A percentile compares a stretch with the other conserved stretches of the same genome.
Conservation (phyloP, 345 rosid species). For the Acer saccharum region DNA sequence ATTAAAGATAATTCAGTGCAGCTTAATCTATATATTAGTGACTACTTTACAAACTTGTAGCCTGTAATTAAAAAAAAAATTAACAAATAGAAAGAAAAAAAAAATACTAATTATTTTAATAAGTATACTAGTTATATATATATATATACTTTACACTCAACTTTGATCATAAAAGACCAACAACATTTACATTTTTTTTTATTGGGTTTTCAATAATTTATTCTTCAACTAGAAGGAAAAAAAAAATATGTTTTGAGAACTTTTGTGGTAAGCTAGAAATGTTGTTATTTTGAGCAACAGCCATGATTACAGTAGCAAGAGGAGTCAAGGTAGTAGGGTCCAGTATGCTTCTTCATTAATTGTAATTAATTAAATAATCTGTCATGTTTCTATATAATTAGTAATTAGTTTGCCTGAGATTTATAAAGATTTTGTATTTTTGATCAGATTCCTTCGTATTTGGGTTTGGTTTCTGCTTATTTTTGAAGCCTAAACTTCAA, state of each 20-base stretch:
- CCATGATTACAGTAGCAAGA: neutral
- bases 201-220: neutral
- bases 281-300: neutral
- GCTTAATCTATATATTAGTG: no score
- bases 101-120: neutral
- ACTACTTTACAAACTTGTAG: no score
- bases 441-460: neutral
- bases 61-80: no score
- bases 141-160: neutral
- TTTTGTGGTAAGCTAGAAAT: neutral
- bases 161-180: neutral
- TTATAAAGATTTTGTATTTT: neutral
- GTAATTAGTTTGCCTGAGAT: neutral
- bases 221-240: neutral
- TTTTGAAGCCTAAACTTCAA: neutral
- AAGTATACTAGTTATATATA: no score
- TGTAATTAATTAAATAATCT: neutral
- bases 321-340: neutral
- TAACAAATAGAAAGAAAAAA: neutral
- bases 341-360: no score
- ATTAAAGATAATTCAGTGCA: no score
- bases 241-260: neutral
- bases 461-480: neutral
- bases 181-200: neutral
- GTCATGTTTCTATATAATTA: neutral